phyloP scores from a whole-genome alignment of 768 basidiomycete species.

The Pleurotus tuoliensis region DNA sequence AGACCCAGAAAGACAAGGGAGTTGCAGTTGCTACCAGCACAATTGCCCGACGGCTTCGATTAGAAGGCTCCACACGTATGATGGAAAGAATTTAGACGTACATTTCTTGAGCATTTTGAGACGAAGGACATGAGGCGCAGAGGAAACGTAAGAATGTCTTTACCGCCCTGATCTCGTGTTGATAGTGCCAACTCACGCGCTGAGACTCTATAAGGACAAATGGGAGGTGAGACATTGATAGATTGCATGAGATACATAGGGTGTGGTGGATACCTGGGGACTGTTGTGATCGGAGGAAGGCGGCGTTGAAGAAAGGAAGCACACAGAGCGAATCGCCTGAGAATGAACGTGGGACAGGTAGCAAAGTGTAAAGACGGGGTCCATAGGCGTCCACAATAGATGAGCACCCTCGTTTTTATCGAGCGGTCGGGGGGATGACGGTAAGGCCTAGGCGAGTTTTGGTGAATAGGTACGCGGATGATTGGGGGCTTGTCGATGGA shows the following conservation, averaged over 20 bases:
- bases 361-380: background rate
- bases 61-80: too few relatives aligned
- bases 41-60: too few relatives aligned
- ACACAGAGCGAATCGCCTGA: background rate
- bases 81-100: background rate
- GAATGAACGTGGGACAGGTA: background rate
- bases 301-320: background rate
- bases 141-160: background rate
- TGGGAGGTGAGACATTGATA: background rate
- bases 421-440: background rate
- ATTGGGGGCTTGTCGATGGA: background rate
- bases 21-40: too few relatives aligned
- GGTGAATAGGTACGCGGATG: background rate
- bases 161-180: slow-evolving; percentile 6
- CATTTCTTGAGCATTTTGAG: background rate
- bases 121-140: background rate
- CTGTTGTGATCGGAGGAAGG: background rate
- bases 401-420: slow-evolving; percentile 1
- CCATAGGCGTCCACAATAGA: background rate
- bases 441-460: background rate
- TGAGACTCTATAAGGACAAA: slow-evolving; percentile 3
- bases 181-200: slow-evolving; percentile 1
- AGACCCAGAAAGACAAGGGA: too few relatives aligned
- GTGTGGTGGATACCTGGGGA: too few relatives aligned
- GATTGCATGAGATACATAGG: too few relatives aligned